Base-by-base conservation (phyloP, 1,139 yeast species). In the Debaryomycetaceae sp. region DNA sequence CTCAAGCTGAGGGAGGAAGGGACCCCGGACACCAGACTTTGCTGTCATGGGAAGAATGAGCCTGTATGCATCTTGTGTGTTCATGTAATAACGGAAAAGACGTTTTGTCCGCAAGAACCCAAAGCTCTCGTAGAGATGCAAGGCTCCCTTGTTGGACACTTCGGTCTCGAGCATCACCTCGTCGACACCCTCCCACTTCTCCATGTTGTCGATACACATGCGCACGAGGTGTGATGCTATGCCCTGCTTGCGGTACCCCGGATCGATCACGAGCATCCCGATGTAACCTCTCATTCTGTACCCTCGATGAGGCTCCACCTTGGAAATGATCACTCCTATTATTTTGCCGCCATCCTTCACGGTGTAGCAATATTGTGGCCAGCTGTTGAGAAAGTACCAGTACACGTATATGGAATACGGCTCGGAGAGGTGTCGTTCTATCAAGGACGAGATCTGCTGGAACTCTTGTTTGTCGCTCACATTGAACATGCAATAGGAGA, bases 101-200 rank as follows among this genome's bases (percentile, higher is more conserved):
- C 98, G 72, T 58, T 93, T 90, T 37, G 85, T 77, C 49, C 96
- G 74, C 42, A 91, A 61, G 59, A 93, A 93, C 1, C 99, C 99
- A 67, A 91, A 76, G 50, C 85, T 81, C 60, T 90, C 96, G 60
- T 93, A 93, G 42, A 93, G 67, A 31, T 71, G 68, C 50, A 91
- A 70, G 1, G 99, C 99, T 0, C 87, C 86, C 14, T 58, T 63
- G 57, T 93, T 93, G 37, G 80, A 81, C 6, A 87, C 95, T 60
- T 93, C 99, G 0, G 99, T 88, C 61, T 93, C 99, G 47, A 93
- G 73, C 72, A 85, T 85, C 20, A 91, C 81, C 60, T 93, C 99
- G 63, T 93, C 98, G 35, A 91, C 89, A 2, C 76, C 66, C 48
- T 72, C 73, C 51, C 70, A 63, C 5, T 67, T 63, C 9, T 75